These are phyloP conservation scores for Austroboletus festivus DNA, from an alignment of 768 basidiomycete genomes.

Conservation along the genomic window DNA sequence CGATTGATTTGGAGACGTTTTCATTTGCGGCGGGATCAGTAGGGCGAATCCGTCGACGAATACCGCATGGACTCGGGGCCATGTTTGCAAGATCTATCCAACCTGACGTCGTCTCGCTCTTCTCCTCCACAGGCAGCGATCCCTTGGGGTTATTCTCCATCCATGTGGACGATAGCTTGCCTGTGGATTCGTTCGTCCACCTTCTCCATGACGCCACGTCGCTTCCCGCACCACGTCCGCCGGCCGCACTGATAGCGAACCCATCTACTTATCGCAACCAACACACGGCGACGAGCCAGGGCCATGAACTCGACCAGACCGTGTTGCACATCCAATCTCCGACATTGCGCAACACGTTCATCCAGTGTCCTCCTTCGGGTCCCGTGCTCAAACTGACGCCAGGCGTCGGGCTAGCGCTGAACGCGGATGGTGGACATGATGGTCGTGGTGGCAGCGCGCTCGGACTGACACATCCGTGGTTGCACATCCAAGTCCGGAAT, in stretches of 20 bases:
- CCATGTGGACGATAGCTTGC: constrained; percentile 46
- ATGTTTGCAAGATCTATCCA: constrained; percentile 62
- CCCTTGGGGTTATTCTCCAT: constrained; percentile 56
- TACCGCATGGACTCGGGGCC: too few relatives aligned
- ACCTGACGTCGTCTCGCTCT: constrained; percentile 62
- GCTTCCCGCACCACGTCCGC: constrained; percentile 42
- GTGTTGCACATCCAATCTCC: constrained; percentile 82
- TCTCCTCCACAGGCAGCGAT: constrained; percentile 68
- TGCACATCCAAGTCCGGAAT: constrained; percentile 73
- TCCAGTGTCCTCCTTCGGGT: constrained; percentile 55
- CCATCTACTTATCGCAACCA: constrained; percentile 33
- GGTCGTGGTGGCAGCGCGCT: too few relatives aligned
- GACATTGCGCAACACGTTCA: constrained; percentile 61
- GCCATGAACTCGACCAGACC: constrained; percentile 51
- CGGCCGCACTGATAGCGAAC: constrained; percentile 44
- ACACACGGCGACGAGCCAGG: constrained; percentile 30
- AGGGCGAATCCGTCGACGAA: constrained; percentile 14
- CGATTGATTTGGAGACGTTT: constrained; percentile 11
- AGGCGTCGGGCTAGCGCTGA: too few relatives aligned
- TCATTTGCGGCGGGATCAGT: constrained; percentile 17
- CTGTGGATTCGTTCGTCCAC: constrained; percentile 62
- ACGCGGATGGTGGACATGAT: too few relatives aligned
- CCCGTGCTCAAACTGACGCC: too few relatives aligned
- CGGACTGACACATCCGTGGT: constrained; percentile 66
- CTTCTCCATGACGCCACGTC: constrained; percentile 59